Conservation (phyloP, 2,329 filamentous ascomycete genomes). For the Bipolaris sorokiniana region DNA sequence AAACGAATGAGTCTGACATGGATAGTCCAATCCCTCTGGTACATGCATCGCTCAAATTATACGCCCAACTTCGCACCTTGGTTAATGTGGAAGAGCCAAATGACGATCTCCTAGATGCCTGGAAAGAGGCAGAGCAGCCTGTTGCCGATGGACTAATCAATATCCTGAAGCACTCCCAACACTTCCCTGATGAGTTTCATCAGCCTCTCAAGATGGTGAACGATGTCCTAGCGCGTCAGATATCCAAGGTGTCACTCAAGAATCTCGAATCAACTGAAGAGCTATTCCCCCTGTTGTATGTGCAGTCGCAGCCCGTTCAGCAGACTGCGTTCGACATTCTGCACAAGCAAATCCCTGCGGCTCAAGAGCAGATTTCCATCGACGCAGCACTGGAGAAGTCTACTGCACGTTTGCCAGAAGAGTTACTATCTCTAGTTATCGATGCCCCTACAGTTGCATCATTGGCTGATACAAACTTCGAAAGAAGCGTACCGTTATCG, state of each 20-base stretch:
- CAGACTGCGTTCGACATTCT: conserved; percentile 80
- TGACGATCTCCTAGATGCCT: conserved; percentile 81
- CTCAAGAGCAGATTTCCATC: conserved; percentile 82
- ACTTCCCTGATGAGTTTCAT: conserved; percentile 60
- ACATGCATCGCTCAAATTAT: conserved; percentile 75
- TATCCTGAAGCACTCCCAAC: conserved; percentile 64
- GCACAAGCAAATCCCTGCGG: conserved; percentile 76
- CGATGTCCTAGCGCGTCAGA: conserved; percentile 71
- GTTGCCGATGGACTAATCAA: conserved; percentile 66
- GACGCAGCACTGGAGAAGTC: conserved; percentile 75
- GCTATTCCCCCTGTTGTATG: conserved; percentile 77
- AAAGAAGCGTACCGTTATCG: conserved; percentile 68
- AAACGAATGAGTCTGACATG: conserved; percentile 32
- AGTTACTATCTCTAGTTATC: conserved; percentile 81
- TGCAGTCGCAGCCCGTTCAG: conserved; percentile 76
- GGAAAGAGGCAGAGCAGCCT: conserved; percentile 64
- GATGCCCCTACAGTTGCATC: conserved; percentile 75
- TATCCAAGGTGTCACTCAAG: conserved; percentile 67
- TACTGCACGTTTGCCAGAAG: conserved; percentile 76
- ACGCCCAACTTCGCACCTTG: conserved; percentile 66
- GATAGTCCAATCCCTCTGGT: conserved; percentile 61
- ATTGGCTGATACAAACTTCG: conserved; percentile 69
- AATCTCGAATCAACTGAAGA: conserved; percentile 69
- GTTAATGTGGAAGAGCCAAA: conserved; percentile 68
- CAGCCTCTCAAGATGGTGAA: conserved; percentile 79